These are phyloP conservation scores for Podila epicladia DNA, from an alignment of 192 early-diverging fungal species.

Conservation along the genomic window DNA sequence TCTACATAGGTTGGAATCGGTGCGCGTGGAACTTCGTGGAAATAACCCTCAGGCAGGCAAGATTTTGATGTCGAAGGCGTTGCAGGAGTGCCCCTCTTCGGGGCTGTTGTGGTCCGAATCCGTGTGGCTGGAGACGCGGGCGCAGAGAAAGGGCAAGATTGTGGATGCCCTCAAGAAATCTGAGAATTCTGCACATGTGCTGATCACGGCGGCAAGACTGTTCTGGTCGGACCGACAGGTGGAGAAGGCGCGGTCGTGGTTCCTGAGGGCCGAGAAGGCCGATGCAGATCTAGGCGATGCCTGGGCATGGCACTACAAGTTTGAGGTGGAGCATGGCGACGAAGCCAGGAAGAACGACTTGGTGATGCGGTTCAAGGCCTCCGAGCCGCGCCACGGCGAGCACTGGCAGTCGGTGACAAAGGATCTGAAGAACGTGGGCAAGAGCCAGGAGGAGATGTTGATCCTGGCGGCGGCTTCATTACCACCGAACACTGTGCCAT, in stretches of 20 bases:
- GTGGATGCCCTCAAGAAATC: constrained; percentile 93
- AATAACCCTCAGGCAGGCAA: constrained; percentile 75
- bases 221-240: constrained; percentile 95
- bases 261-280: constrained; percentile 79
- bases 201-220: constrained; percentile 85
- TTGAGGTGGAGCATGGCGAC: constrained; percentile 86
- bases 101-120: constrained; percentile 90
- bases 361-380: constrained; percentile 72
- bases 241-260: constrained; percentile 96
- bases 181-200: constrained; percentile 84
- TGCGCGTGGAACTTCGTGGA: constrained; percentile 82
- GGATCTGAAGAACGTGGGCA: constrained; percentile 75
- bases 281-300: constrained; percentile 92
- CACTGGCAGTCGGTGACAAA: constrained; percentile 87
- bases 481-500: constrained; percentile 38
- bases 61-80: constrained; percentile 83
- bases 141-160: constrained; percentile 86
- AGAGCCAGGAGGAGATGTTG: constrained; percentile 68
- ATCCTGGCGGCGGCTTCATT: constrained; percentile 52
- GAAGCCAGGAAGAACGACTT: constrained; percentile 61
- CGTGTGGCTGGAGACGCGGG: constrained; percentile 85
- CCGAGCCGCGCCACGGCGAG: constrained; percentile 93
- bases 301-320: constrained; percentile 95
- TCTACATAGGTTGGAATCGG: constrained; percentile 66
- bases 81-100: constrained; percentile 92